Base-by-base conservation (phyloP, 306 rosid genomes). In the Pueraria montana region DNA sequence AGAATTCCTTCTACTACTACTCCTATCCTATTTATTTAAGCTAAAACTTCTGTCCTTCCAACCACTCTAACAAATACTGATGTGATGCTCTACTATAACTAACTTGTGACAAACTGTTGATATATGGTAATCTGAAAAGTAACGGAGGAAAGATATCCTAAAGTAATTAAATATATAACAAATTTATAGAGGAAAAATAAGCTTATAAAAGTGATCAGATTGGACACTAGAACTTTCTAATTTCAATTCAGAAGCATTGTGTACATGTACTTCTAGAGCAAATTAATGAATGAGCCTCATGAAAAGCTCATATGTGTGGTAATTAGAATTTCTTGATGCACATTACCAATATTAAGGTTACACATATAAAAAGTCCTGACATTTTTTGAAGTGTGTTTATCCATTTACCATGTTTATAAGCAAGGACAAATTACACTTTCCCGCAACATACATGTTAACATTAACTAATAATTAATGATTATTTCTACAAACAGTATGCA, bases 351-450 rank as follows among this genome's bases (percentile, higher is more conserved):
- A 23, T 40, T 55, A 18, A 53, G 77, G 18, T 24, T 56, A 30
- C 12, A 64, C 26, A n/a, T 59, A 50, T 38, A 23, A 20, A 34
- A 68, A 70, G 34, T 16, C 27, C 23, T 4, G 24, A 59, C 58
- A 52, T 11, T 38, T 76, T 83, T 56, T 5, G 2, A 62, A 62
- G 20, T 2, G 0, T 24, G 48, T 48, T 76, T 67, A 56, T 36
- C 50, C 45, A 77, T 55, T 48, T 48, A 76, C 11, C 26, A 46
- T 72, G 59, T 58, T 67, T 72, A 67, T 58, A 65, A 18, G 42
- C 52, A 69, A 80, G 21, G n/a, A 80, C 80, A 74, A 71, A 42
- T 45, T 63, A 56, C 80, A 73, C 6, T 14, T 62, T 43, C 38
- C 45, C 42, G 6, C 64, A 80, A 53, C 13, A 63, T 14, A 27